phyloP scores from a whole-genome alignment of 1,284 basidiomycete species.

The Cryptococcus sp. region DNA sequence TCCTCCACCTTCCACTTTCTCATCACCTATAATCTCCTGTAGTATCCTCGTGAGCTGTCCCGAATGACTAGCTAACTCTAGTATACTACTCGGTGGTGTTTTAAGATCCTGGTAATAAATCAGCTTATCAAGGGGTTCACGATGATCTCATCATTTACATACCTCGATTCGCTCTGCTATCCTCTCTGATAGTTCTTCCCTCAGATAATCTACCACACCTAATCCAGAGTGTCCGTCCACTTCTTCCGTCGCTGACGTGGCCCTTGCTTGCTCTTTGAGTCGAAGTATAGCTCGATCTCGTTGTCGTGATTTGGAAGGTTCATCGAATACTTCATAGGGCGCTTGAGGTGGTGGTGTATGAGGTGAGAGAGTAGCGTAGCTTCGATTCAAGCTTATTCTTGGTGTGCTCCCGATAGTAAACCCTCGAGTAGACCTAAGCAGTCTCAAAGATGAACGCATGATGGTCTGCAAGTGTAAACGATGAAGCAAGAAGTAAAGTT shows the following conservation, averaged over 20 bases:
- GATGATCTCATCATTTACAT: slow-evolving; percentile 14
- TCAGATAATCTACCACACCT: slow-evolving; percentile 81
- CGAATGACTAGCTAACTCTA: slow-evolving; percentile 92
- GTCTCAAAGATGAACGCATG: too few species aligned
- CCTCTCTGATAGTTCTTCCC: slow-evolving; percentile 82
- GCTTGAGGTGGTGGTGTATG: slow-evolving; percentile 35
- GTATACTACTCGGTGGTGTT: slow-evolving; percentile 68
- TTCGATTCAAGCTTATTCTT: not conserved
- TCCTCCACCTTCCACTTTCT: slow-evolving; percentile 5
- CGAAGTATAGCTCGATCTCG: slow-evolving; percentile 66
- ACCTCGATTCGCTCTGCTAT: slow-evolving; percentile 85
- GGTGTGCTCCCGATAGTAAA: too few species aligned
- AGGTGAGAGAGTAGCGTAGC: slow-evolving; percentile 40
- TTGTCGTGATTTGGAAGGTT: slow-evolving; percentile 73
- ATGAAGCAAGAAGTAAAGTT: too few species aligned
- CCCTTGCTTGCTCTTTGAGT: slow-evolving; percentile 55
- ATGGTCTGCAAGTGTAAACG: too few species aligned
- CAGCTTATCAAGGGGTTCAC: not conserved
- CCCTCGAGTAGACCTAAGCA: too few species aligned
- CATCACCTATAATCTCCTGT: slow-evolving; percentile 56
- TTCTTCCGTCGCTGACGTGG: not conserved
- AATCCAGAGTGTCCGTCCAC: not conserved
- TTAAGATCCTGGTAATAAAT: slow-evolving; percentile 71
- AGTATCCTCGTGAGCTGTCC: slow-evolving; percentile 86
- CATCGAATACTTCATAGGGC: slow-evolving; percentile 82